Base-by-base conservation (phyloP, 805 yeast genomes). In the Starmerella vaccinii region DNA sequence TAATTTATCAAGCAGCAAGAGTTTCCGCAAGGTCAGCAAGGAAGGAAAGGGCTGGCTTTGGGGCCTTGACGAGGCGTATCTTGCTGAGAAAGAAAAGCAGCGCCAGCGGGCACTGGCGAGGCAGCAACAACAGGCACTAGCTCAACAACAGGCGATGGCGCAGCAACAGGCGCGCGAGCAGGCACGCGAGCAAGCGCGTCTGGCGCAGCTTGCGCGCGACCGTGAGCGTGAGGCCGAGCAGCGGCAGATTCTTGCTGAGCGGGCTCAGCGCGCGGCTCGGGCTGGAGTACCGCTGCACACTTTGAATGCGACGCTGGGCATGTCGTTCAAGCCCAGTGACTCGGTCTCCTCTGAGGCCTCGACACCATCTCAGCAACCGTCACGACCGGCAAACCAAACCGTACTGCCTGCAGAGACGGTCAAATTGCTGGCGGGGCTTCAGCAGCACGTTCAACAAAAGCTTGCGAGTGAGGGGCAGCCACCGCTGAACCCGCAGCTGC, bases 21-120 rank as follows among this genome's bases (percentile, higher is more conserved):
- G 90, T 6, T 92, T 90, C 69, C 74, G 78, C 48, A 84, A 84
- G 61, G 81, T 84, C 15, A 79, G 87, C 34, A 82, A 83, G 53
- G 92, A 84, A 59, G 92, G 94, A n/a, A 84, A 84, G 64, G 95
- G 95, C 51, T 89, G 95, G 94, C 69, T 85, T 27, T 90, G 95
- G 95, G 90, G 90, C 3, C 70, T 92, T 35, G 95, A 92, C 68
- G 95, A 87, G 54, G 82, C 79, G 53, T 86, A 81, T 55, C 77
- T 84, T 51, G 81, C 81, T 19, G 96, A 88, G 59, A 78, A 84
- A 66, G 97, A 89, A 62, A 78, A 75, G 54, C 80, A 75, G 43
- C 78, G 84, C 66, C 77, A 78, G 64, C 77, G 77, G 47, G 62
- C 65, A 2, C 18, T 50, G 16, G 53, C 51, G 41, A 41, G 58